Base-by-base conservation (phyloP, 768 basidiomycete species). In the Podaxis rugospora region DNA sequence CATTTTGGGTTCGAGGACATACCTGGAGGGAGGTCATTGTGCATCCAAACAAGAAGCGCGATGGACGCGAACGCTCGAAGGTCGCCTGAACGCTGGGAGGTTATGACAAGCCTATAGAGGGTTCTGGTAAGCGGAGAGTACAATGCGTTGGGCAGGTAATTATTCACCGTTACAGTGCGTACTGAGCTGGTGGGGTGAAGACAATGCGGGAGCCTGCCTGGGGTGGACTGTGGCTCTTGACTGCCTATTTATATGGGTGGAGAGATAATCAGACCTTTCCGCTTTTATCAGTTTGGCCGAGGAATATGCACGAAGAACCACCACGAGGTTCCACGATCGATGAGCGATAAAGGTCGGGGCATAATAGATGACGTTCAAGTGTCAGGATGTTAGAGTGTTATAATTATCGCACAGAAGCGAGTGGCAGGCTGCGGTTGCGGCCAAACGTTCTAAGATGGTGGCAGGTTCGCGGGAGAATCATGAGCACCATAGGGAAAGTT, bases 1-100 rank as follows among this genome's bases (percentile, higher is more conserved):
- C 25, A 23, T 49, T 49, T 49, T 49, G 47, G 5, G 40, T 39
- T 10, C 28, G 14, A 55, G 21, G 10, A 67, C 72, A 51, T 68
- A 78, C 85, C 84, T 79, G 70, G 72, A 73, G 74, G 72, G 87
- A 88, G 75, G 78, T 75, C 75, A 72, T 70, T 84, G 75, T 72
- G 73, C 84, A 83, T 72, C 83, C 82, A 76, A 70, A 76, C 78
- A 81, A 81, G 80, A 88, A 87, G 84, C 87, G 86, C 85, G 87
- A 87, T 87, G 84, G 82, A 84, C 72, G 82, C 85, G 79, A 81
- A 80, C 76, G 78, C 69, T 69, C 77, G 78, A 79, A 79, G 80
- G 76, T 78, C 75, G 80, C 75, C 79, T 78, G 62, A 73, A 80
- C 79, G 80, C 71, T 79, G 77, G 75, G 70, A 83, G 82, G 81